phyloP scores from a whole-genome alignment of 2,329 filamentous ascomycete genomes.

The Pseudogymnoascus sp. region DNA sequence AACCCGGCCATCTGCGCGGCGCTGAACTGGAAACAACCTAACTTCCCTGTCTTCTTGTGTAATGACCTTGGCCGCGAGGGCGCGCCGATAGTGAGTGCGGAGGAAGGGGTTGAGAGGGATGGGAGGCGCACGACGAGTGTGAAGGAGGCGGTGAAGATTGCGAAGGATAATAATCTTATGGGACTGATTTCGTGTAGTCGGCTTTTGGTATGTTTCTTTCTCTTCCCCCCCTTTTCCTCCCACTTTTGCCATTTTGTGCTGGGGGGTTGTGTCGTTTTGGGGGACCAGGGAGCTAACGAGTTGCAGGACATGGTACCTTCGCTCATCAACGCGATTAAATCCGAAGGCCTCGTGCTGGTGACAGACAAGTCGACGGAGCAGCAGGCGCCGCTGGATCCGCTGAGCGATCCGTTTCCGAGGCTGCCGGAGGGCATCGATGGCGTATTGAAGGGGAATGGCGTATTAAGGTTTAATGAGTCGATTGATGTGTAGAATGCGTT shows the following conservation, averaged over 20 bases:
- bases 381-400: slow-evolving; percentile 29
- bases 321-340: slow-evolving; percentile 87
- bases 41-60: slow-evolving; percentile 92
- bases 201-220: slow-evolving; percentile 64
- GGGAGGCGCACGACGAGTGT: slow-evolving; percentile 75
- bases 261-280: neutral
- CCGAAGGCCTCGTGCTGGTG: slow-evolving; percentile 84
- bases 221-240: neutral
- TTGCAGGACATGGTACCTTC: slow-evolving; percentile 92
- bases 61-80: slow-evolving; percentile 75
- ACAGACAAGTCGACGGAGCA: slow-evolving; percentile 65
- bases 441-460: slow-evolving; percentile 74
- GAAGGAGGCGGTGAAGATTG: slow-evolving; percentile 89
- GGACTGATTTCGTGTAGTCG: slow-evolving; percentile 84
- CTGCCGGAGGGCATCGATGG: slow-evolving; percentile 82
- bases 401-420: slow-evolving; percentile 47
- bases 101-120: slow-evolving; percentile 37
- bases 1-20: slow-evolving; percentile 86
- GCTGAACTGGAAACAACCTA: slow-evolving; percentile 98
- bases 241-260: too few species aligned
- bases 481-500: slow-evolving; percentile 55
- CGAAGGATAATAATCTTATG: slow-evolving; percentile 97
- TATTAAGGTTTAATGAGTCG: slow-evolving; percentile 86
- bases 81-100: slow-evolving; percentile 20
- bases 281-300: too few species aligned